Conservation (phyloP, 441 rosid genomes). For the Geranium incanum region DNA sequence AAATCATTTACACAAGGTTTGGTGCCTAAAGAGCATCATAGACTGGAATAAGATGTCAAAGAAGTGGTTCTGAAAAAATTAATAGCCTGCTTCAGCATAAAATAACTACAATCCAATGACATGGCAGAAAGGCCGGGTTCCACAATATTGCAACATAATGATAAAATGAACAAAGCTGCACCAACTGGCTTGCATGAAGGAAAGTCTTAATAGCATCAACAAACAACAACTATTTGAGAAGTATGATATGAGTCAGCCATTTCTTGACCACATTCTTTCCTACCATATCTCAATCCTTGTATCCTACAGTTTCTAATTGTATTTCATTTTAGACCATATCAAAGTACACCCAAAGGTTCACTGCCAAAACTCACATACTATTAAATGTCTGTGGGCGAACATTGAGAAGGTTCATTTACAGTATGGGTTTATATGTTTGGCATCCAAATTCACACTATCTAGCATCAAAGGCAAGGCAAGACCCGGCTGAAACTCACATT, state of each 20-base stretch:
- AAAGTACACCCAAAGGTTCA: not conserved
- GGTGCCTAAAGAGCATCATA: not conserved
- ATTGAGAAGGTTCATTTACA: not conserved
- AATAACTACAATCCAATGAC: not conserved
- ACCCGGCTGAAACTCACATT: not conserved
- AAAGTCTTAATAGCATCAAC: not conserved
- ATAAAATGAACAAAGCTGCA: not conserved
- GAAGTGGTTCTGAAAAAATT: not conserved
- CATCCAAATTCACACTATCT: not conserved
- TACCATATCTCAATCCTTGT: no score
- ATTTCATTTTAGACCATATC: no score
- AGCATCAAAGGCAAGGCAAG: not conserved
- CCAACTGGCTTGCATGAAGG: not conserved
- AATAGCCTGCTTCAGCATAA: not conserved
- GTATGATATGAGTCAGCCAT: no score
- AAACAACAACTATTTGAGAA: not conserved
- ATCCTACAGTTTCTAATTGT: no score
- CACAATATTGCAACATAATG: not conserved
- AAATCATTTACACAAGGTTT: not conserved
- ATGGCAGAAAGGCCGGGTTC: not conserved
- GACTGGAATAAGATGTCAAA: not conserved
- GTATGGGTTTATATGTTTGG: not conserved
- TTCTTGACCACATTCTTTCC: no score
- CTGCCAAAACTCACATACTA: not conserved
- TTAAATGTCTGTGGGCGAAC: not conserved